These are phyloP conservation scores for Oxytropis ochrocephala DNA, from an alignment of 306 rosid species.

Conservation along the genomic window DNA sequence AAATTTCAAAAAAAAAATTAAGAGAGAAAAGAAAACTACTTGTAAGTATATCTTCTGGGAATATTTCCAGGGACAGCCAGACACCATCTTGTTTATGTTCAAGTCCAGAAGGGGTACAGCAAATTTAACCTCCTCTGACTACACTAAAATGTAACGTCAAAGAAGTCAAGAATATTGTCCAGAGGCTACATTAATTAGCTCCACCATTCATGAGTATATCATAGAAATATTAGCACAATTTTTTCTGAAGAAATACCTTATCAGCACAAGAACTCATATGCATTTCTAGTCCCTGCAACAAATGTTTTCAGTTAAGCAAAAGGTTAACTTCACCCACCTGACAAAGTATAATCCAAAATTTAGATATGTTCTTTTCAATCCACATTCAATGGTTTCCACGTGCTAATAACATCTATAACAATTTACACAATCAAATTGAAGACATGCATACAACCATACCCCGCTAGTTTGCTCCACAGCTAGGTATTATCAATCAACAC, in stretches of 20 bases:
- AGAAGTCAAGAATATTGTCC: constrained; percentile 40
- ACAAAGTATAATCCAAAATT: constrained; percentile 2
- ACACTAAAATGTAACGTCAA: constrained; percentile 68
- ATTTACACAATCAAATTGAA: not conserved
- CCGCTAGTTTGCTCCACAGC: not conserved
- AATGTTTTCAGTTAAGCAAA: not conserved
- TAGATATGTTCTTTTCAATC: not conserved
- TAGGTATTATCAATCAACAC: not conserved
- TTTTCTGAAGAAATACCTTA: constrained; percentile 56
- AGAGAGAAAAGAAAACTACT: constrained; percentile 38
- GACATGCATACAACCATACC: not conserved
- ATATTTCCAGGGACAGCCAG: constrained; percentile 78
- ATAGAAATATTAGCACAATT: constrained; percentile 8
- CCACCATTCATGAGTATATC: constrained; percentile 1
- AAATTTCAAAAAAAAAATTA: not conserved
- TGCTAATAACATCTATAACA: not conserved
- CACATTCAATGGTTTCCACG: not conserved
- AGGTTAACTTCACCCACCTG: not conserved
- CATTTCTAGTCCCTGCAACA: constrained; percentile 93
- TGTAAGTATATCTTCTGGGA: constrained; percentile 81
- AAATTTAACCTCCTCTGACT: constrained; percentile 90
- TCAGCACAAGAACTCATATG: constrained; percentile 53
- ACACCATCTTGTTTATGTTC: constrained; percentile 82
- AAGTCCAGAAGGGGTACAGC: constrained; percentile 83
- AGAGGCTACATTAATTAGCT: constrained; percentile 33